Evolutionary conservation across 768 basidiomycete species (phyloP), one percentile per base, ranked within the genome.

Genomic region (Cyathus striatus): DNA sequence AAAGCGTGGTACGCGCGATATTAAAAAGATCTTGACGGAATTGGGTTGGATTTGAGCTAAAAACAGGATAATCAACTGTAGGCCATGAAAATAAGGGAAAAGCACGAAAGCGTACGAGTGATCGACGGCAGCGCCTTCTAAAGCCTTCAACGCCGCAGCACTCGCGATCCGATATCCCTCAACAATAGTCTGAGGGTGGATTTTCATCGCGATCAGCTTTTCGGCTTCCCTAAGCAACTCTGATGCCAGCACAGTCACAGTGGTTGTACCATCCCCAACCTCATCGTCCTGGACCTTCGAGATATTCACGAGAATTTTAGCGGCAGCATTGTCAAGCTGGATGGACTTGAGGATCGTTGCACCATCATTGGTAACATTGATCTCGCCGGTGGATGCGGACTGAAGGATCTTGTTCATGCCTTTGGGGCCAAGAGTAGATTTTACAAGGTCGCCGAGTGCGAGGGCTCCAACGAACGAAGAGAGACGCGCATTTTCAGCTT

Each of bases 401-500:
- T 94, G 95, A 13, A 99, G 80, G 49, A 99, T 98, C 73, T 98
- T 98, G 82, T 97, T 98, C 95, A 98, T 99, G 43, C 96, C 96
- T 65, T 99, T 98, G 18, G 96, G 96, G 6, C 96, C 96, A 2
- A 99, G 78, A 6, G 96, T 99, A 1, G 93, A 95, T 69, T 98
- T 98, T 57, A 99, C 95, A 51, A 99, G 82, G 70, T 99, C 96
- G 33, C 96, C 96, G 24, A 99, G 76, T 0, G 96, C 96, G 53
- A 96, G 81, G 5, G 96, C 95, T 24, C 96, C 96, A 42, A 99
- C 90, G 64, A 99, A 99, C 3, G 92, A 95, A 3, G 93, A 93
- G 51, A 99, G 83, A 65, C 95, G 90, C 61, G 95, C 95, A 75
- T 93, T 91, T 70, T 97, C 94, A 16, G 92, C 93, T 62, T 92